phyloP scores from a whole-genome alignment of 2,329 filamentous ascomycete species.

The Monilinia polystroma region DNA sequence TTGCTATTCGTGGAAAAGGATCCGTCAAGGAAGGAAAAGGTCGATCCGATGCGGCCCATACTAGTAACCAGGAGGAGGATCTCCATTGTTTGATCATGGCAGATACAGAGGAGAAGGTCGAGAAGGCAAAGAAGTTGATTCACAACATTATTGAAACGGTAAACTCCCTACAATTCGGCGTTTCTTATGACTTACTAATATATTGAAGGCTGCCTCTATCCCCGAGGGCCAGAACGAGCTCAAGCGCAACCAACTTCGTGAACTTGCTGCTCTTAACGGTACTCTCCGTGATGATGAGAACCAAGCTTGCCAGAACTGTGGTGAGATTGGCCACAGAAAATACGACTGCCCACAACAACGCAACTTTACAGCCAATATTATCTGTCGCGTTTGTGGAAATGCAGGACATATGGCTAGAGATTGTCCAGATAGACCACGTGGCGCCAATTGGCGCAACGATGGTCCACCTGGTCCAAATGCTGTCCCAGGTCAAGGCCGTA shows the following conservation, averaged over 20 bases:
- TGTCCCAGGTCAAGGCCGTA: slow-evolving; percentile 55
- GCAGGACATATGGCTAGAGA: slow-evolving; percentile 98
- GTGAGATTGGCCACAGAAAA: slow-evolving; percentile 97
- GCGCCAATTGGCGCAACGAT: slow-evolving; percentile 88
- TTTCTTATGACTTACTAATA: slow-evolving; percentile 36
- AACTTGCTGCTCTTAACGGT: slow-evolving; percentile 96
- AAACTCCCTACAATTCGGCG: slow-evolving; percentile 45
- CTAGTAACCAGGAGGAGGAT: slow-evolving; percentile 99
- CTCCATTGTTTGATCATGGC: slow-evolving; percentile 99
- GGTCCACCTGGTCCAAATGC: slow-evolving; percentile 50
- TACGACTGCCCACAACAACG: slow-evolving; percentile 97
- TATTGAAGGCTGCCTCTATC: slow-evolving; percentile 83
- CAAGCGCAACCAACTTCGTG: slow-evolving; percentile 96
- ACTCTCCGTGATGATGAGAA: slow-evolving; percentile 98
- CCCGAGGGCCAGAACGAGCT: slow-evolving; percentile 98
- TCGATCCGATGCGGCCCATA: slow-evolving; percentile 96
- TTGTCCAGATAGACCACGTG: slow-evolving; percentile 80
- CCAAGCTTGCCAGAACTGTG: slow-evolving; percentile 98
- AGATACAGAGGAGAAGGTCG: slow-evolving; percentile 98
- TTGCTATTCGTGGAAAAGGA: slow-evolving; percentile 98
- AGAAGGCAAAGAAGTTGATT: slow-evolving; percentile 97
- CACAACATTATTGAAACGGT: slow-evolving; percentile 99
- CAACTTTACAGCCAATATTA: slow-evolving; percentile 99
- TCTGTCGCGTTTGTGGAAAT: slow-evolving; percentile 96
- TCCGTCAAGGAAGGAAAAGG: slow-evolving; percentile 99